Conservation (phyloP, 2,329 filamentous ascomycete species). For the Volutella citrinella region DNA sequence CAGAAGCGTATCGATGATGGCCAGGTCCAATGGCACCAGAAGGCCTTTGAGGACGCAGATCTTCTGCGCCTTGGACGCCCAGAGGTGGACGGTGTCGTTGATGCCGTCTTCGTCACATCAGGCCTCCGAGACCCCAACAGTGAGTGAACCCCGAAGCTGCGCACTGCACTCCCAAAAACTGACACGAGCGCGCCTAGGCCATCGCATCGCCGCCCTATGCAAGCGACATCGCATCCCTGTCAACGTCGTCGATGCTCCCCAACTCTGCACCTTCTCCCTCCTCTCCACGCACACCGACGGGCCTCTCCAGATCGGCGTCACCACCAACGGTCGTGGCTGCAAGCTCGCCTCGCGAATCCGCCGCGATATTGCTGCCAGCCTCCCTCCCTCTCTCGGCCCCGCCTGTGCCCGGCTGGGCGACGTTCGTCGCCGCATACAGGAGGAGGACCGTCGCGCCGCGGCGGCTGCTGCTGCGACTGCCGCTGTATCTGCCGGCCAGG, state of each 20-base stretch:
- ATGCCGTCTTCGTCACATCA: constrained; percentile 85
- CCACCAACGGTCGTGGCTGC: constrained; percentile 91
- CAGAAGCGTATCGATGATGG: constrained; percentile 64
- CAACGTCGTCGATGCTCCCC: constrained; percentile 85
- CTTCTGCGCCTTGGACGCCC: constrained; percentile 73
- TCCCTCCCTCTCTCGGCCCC: constrained; percentile 71
- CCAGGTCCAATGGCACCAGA: constrained; percentile 62
- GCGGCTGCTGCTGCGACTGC: no score
- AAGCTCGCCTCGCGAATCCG: constrained; percentile 88
- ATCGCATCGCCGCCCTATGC: constrained; percentile 72
- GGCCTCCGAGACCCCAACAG: constrained; percentile 43
- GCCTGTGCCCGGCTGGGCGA: constrained; percentile 77
- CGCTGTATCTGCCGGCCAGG: constrained; percentile 34
- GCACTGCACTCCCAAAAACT: background rate
- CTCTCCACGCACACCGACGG: constrained; percentile 88
- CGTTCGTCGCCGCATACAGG: constrained; percentile 66
- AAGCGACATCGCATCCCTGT: constrained; percentile 79
- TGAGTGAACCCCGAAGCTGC: constrained; percentile 26
- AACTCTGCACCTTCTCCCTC: constrained; percentile 84
- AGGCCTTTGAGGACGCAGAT: constrained; percentile 67
- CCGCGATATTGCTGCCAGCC: constrained; percentile 76
- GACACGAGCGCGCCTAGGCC: constrained; percentile 39
- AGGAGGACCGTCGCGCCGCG: constrained; percentile 57
- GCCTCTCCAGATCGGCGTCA: constrained; percentile 90
- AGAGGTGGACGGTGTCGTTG: constrained; percentile 75